phyloP scores from a whole-genome alignment of 2,329 filamentous ascomycete genomes.

The Hymenoscyphus repandus region DNA sequence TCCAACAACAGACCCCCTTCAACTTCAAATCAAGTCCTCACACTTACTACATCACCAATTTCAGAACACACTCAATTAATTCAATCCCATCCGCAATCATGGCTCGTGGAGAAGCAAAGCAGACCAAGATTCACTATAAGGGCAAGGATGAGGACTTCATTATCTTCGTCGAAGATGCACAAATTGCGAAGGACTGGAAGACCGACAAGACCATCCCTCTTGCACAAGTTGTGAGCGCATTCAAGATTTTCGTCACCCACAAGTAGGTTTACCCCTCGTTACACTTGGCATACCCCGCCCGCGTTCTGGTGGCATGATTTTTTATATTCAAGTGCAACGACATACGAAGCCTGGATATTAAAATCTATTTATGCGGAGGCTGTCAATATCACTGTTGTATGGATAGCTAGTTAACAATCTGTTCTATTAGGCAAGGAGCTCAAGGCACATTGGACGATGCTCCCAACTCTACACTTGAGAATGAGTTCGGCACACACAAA shows the following conservation, averaged over 20 bases:
- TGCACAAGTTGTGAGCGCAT: constrained; percentile 78
- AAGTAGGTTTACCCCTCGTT: constrained; percentile 55
- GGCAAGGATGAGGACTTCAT: constrained; percentile 64
- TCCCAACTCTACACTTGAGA: constrained; percentile 68
- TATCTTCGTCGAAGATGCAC: constrained; percentile 55
- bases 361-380: too few relatives aligned
- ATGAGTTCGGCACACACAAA: constrained; percentile 77
- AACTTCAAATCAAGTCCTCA: constrained; percentile 5
- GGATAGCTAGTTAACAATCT: neutral
- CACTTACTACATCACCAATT: neutral
- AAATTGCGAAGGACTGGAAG: constrained; percentile 76
- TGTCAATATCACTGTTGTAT: neutral
- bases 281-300: constrained; percentile 6
- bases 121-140: constrained; percentile 66
- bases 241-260: constrained; percentile 86
- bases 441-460: constrained; percentile 76
- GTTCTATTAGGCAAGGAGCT: constrained; percentile 65
- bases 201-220: constrained; percentile 72
- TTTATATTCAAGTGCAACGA: too few relatives aligned
- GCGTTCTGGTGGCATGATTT: constrained; percentile 1
- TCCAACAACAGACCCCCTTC: constrained; percentile 8
- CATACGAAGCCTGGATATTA: too few relatives aligned
- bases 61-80: constrained; percentile 1
- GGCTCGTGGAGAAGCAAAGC: constrained; percentile 50
- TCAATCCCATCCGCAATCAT: constrained; percentile 33